Conservation (phyloP, 306 rosid species). For the Quercus ilex region DNA sequence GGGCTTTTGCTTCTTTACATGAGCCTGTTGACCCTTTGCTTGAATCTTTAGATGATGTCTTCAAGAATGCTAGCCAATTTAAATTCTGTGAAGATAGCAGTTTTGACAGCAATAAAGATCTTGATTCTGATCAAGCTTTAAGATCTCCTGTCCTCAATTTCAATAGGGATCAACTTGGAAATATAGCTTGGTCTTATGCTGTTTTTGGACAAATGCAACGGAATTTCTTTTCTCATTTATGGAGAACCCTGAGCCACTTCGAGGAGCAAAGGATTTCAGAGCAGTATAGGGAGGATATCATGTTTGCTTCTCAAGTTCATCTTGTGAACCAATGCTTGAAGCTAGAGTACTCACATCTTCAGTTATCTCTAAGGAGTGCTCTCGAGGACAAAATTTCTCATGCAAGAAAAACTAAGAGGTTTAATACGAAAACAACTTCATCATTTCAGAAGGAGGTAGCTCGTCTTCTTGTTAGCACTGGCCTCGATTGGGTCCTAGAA, state of each 20-base stretch:
- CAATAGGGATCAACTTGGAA: slow-evolving; percentile 72
- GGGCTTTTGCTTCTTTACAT: slow-evolving; percentile 87
- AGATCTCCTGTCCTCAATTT: slow-evolving; percentile 50
- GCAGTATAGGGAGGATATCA: slow-evolving; percentile 73
- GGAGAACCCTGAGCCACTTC: slow-evolving; percentile 61
- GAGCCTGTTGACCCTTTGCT: slow-evolving; percentile 62
- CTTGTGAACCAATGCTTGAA: slow-evolving; percentile 88
- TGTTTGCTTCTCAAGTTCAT: slow-evolving; percentile 87
- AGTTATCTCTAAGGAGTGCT: slow-evolving; percentile 47
- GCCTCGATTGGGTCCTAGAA: slow-evolving; percentile 82
- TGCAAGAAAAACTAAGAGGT: slow-evolving; percentile 72
- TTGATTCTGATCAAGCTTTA: slow-evolving; percentile 30
- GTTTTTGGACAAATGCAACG: slow-evolving; percentile 73
- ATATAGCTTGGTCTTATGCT: slow-evolving; percentile 89
- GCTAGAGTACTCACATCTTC: slow-evolving; percentile 74
- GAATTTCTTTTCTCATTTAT: slow-evolving; percentile 57
- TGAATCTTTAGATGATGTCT: slow-evolving; percentile 63
- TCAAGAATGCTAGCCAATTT: slow-evolving; percentile 42
- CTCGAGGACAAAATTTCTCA: slow-evolving; percentile 61
- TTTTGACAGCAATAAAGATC: slow-evolving; percentile 20
- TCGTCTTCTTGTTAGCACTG: slow-evolving; percentile 73
- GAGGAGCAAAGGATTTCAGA: slow-evolving; percentile 80
- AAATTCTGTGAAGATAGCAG: slow-evolving; percentile 32
- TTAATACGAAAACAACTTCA: slow-evolving; percentile 71
- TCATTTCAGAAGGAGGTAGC: slow-evolving; percentile 87